These are phyloP conservation scores for Debaryomyces castellii DNA, from an alignment of 805 yeast genomes.

Conservation along the genomic window DNA sequence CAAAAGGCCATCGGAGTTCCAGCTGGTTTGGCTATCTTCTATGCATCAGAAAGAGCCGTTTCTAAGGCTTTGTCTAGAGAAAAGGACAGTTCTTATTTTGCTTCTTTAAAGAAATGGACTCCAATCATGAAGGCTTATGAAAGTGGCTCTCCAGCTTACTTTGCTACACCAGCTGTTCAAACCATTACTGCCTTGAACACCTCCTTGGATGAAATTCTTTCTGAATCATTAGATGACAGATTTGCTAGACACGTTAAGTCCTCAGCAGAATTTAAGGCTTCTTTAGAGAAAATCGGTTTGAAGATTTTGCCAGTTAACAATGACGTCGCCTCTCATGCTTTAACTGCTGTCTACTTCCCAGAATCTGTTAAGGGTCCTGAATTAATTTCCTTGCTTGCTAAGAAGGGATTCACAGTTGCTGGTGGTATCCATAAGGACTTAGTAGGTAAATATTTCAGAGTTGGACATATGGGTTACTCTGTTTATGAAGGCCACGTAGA, in stretches of 20 bases:
- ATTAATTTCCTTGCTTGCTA: slow-evolving; percentile 55
- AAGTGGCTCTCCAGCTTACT: slow-evolving; percentile 74
- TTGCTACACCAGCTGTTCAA: slow-evolving; percentile 97
- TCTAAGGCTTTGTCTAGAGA: slow-evolving; percentile 50
- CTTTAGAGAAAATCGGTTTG: slow-evolving; percentile 59
- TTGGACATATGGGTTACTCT: slow-evolving; percentile 94
- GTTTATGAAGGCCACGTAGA: slow-evolving; percentile 44
- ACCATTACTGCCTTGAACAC: slow-evolving; percentile 76
- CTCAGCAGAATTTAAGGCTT: slow-evolving; percentile 64
- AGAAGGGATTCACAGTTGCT: slow-evolving; percentile 74
- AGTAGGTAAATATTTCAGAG: slow-evolving; percentile 80
- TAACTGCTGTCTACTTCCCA: slow-evolving; percentile 83
- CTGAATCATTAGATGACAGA: slow-evolving; percentile 54
- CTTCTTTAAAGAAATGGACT: slow-evolving; percentile 78
- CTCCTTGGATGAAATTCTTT: slow-evolving; percentile 70
- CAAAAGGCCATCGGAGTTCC: slow-evolving; percentile 96
- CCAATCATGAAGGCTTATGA: slow-evolving; percentile 89
- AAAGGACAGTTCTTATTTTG: slow-evolving; percentile 57
- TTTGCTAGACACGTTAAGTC: slow-evolving; percentile 61
- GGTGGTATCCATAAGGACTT: slow-evolving; percentile 87
- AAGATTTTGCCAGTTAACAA: slow-evolving; percentile 61
- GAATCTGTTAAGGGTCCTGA: slow-evolving; percentile 69
- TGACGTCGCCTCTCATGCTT: slow-evolving; percentile 77
- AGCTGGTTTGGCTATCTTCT: slow-evolving; percentile 80
- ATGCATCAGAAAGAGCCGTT: slow-evolving; percentile 75